Conservation (phyloP, 345 rosid genomes). For the Conringia planisiliqua region DNA sequence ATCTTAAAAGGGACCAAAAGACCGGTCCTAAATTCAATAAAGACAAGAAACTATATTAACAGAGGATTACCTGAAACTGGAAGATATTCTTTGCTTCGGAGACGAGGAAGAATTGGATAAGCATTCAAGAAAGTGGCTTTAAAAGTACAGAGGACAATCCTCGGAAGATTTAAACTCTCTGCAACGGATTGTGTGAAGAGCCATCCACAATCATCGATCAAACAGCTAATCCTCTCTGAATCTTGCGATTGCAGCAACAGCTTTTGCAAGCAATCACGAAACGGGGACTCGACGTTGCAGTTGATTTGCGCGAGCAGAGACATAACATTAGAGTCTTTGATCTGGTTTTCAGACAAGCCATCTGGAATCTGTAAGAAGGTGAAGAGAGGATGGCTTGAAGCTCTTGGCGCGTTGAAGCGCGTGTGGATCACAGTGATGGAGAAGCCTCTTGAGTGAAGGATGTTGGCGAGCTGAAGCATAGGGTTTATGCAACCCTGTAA, state of each 20-base stretch:
- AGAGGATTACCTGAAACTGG: constrained; percentile 17
- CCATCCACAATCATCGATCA: constrained; percentile 36
- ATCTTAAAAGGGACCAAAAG: neutral
- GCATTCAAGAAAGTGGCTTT: constrained; percentile 31
- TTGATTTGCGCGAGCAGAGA: constrained; percentile 25
- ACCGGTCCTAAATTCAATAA: neutral
- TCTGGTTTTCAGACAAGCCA: constrained; percentile 29
- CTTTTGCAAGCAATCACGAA: constrained; percentile 23
- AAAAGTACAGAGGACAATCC: constrained; percentile 28
- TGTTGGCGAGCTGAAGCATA: constrained; percentile 66
- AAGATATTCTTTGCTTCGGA: constrained; percentile 22
- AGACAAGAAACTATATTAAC: neutral
- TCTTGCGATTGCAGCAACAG: constrained; percentile 10
- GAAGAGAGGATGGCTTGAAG: constrained; percentile 21
- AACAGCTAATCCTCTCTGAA: constrained; percentile 17
- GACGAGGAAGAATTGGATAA: constrained; percentile 19
- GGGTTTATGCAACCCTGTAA: constrained; percentile 61
- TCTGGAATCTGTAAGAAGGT: constrained; percentile 26
- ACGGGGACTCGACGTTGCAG: constrained; percentile 12
- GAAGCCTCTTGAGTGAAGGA: constrained; percentile 42
- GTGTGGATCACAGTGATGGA: constrained; percentile 49
- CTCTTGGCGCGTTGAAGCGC: constrained; percentile 36
- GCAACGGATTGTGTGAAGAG: constrained; percentile 29
- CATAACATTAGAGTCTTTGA: constrained; percentile 20
- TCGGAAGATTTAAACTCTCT: constrained; percentile 22